Evolutionary conservation across 2,329 filamentous ascomycete species (phyloP).

Genomic region (Xylaria hypoxylon): DNA sequence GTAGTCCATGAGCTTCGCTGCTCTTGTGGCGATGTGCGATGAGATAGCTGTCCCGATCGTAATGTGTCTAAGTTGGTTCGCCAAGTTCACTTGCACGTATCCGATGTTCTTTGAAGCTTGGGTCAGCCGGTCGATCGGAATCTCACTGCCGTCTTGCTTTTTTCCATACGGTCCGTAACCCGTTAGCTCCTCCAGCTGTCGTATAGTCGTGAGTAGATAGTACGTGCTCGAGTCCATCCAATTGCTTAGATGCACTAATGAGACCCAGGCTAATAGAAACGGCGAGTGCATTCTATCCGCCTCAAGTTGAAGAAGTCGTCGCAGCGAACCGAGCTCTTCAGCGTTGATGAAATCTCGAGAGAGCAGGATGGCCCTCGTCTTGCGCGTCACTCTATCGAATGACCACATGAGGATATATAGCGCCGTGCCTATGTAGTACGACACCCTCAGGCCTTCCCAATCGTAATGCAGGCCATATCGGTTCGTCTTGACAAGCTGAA

Average conservation of each 20-base stretch:
- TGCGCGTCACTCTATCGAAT: slow-evolving; percentile 28
- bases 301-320: slow-evolving; percentile 24
- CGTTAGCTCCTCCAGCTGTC: slow-evolving; percentile 31
- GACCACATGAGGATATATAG: slow-evolving; percentile 37
- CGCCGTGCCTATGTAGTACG: slow-evolving; percentile 36
- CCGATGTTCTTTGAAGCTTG: slow-evolving; percentile 33
- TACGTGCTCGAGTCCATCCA: slow-evolving; percentile 37
- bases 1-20: slow-evolving; percentile 20
- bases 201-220: slow-evolving; percentile 27
- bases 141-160: slow-evolving; percentile 1
- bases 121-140: slow-evolving; percentile 24
- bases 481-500: slow-evolving; percentile 33
- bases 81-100: slow-evolving; percentile 31
- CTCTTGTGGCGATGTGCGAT: slow-evolving; percentile 17
- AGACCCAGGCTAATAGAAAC: slow-evolving; percentile 32
- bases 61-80: slow-evolving; percentile 32
- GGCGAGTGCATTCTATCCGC: slow-evolving; percentile 23
- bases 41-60: slow-evolving; percentile 27
- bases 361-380: slow-evolving; percentile 28
- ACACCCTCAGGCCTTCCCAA: slow-evolving; percentile 23
- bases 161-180: slow-evolving; percentile 31
- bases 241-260: slow-evolving; percentile 30
- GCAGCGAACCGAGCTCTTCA: slow-evolving; percentile 19
- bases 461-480: slow-evolving; percentile 32
- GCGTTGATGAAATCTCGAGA: slow-evolving; percentile 27